A percentile compares a stretch with the other conserved stretches of the same genome.
Evolutionary conservation across 768 basidiomycete species (phyloP).

Genomic region (Clathrus columnatus): DNA sequence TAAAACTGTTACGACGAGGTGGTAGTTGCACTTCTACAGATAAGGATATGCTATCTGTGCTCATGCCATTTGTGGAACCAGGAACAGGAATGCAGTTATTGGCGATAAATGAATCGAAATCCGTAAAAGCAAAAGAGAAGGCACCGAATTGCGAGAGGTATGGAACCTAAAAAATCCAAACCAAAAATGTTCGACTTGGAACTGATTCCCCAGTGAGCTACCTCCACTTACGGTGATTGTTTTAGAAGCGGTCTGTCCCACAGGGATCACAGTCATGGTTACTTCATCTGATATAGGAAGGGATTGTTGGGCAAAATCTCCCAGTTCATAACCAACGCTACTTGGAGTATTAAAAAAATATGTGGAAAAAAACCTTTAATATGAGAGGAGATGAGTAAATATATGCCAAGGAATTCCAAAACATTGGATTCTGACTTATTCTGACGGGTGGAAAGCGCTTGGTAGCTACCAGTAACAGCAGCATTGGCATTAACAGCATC

Average conservation of each 20-base stretch:
- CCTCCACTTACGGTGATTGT: constrained; percentile 37
- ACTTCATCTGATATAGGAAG: constrained; percentile 45
- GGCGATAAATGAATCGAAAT: constrained; percentile 37
- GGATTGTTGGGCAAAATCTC: constrained; percentile 45
- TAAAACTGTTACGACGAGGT: constrained; percentile 17
- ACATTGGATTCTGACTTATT: constrained; percentile 17
- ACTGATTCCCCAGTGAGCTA: too few species aligned
- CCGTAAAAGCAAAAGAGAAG: constrained; percentile 37
- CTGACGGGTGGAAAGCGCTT: constrained; percentile 37
- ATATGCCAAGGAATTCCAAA: not conserved
- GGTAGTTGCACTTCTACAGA: constrained; percentile 2
- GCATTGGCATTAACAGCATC: constrained; percentile 45
- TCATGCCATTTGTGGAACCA: constrained; percentile 36
- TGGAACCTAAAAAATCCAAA: constrained; percentile 49
- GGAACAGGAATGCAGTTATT: constrained; percentile 43
- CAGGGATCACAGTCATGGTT: constrained; percentile 37
- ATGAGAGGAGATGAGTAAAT: not conserved
- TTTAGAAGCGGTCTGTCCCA: constrained; percentile 29
- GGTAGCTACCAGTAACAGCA: constrained; percentile 41
- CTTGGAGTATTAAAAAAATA: constrained; percentile 18
- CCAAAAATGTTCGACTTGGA: too few species aligned
- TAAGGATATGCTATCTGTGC: constrained; percentile 16
- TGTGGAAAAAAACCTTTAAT: constrained; percentile 26
- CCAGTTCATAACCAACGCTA: constrained; percentile 24
- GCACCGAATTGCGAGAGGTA: constrained; percentile 48